Base-by-base conservation (phyloP, 129 eudicot species). In the Saussurea involucrata region DNA sequence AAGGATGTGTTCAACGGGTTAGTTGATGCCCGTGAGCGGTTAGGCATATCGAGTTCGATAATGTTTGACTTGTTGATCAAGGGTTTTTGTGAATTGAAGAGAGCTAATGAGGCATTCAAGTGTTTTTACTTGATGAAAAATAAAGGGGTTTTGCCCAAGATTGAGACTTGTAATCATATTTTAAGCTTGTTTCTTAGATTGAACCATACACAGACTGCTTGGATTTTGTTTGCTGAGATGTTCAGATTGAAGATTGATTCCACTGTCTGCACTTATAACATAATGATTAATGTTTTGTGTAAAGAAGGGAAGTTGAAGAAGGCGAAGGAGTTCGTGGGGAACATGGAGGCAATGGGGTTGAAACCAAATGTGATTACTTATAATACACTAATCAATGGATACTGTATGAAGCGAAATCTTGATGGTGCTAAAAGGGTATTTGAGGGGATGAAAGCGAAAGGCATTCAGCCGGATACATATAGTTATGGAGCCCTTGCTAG, bases 141-240 rank as follows among this genome's bases (percentile, higher is more conserved):
- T 1, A 78, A 71, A 22, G 70, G 82, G 15, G 6, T 86, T 3
- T 74, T 84, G 76, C 87, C 89, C 1, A 88, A 76, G 80, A 82
- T 80, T 31, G 85, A 90, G 44, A 86, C 87, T 68, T 90, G 93
- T 83, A 88, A 90, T 78, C 57, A 29, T 64, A 68, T 88, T 79
- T 70, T 90, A 76, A 88, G 88, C 66, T 84, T 88, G 83, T 86
- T 86, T 78, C 78, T 90, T 34, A 82, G 69, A 67, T 64, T 82
- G 60, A 76, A 88, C 57, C 37, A 69, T 55, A 75, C 81, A 2
- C 72, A 76, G 2, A 49, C 67, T 15, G 86, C 85, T 0, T 88
- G 93, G 96, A 71, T 78, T 80, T 74, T 90, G 84, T 90, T 86
- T 78, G 87, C 87, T 11, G 91, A 86, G 78, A 92, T 92, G 96